These are phyloP conservation scores for Ceratocystis eucalypticola DNA, from an alignment of 2,329 filamentous ascomycete genomes.

Conservation along the genomic window DNA sequence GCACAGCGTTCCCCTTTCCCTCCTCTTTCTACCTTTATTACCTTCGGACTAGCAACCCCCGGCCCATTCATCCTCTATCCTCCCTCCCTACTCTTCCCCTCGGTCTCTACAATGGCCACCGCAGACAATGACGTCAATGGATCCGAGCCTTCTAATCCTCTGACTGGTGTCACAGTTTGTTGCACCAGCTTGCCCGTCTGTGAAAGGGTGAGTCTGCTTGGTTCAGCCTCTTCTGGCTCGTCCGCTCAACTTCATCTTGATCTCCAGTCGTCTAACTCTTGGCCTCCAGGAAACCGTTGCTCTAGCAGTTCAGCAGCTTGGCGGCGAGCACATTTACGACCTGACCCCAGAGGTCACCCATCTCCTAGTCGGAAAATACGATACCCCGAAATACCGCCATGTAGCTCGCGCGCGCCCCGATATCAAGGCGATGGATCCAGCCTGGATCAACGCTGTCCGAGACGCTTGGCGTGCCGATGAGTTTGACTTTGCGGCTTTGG, in stretches of 20 bases:
- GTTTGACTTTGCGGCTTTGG: conserved; percentile 57
- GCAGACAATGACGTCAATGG: conserved; percentile 10
- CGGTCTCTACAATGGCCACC: neutral
- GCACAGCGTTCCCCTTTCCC: neutral
- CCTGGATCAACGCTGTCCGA: conserved; percentile 72
- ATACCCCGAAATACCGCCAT: conserved; percentile 90
- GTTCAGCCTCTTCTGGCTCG: neutral
- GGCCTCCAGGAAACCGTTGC: conserved; percentile 40
- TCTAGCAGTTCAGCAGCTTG: conserved; percentile 60
- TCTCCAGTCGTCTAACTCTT: conserved; percentile 15
- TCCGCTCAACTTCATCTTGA: conserved; percentile 15
- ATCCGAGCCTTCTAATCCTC: conserved; percentile 35
- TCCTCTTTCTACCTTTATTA: neutral
- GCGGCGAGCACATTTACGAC: conserved; percentile 76
- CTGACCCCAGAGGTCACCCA: conserved; percentile 94
- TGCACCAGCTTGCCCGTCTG: conserved; percentile 76
- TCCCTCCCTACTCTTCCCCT: neutral
- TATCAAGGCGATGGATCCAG: conserved; percentile 65
- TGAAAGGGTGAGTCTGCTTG: conserved; percentile 44
- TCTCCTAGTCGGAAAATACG: conserved; percentile 75
- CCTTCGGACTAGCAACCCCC: neutral
- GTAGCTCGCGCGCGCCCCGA: conserved; percentile 82
- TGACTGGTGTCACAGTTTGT: conserved; percentile 64
- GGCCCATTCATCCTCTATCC: neutral
- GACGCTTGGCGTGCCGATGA: conserved; percentile 72